Percentiles rank a stretch among this genome's conserved stretches.
These are phyloP conservation scores for Euphorbia corollata DNA, from an alignment of 441 rosid species.

Conservation along the genomic window DNA sequence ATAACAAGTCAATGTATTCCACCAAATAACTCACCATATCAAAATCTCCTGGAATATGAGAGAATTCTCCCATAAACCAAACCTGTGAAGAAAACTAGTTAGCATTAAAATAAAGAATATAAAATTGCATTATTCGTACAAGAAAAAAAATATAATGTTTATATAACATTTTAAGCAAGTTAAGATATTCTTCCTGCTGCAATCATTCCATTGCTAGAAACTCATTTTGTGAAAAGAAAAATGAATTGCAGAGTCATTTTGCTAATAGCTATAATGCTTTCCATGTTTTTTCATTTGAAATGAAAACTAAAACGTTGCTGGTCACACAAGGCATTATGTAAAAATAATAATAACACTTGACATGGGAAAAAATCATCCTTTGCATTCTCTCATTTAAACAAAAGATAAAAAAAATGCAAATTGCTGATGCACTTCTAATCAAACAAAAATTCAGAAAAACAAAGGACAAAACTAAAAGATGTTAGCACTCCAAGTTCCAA, in stretches of 20 bases:
- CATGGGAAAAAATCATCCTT: background rate
- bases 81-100: slow-evolving; percentile 35
- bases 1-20: background rate
- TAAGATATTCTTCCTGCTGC: background rate
- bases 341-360: background rate
- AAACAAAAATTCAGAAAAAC: background rate
- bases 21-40: slow-evolving; percentile 57
- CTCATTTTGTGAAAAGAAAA: background rate
- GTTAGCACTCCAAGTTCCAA: too few species aligned
- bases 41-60: slow-evolving; percentile 70
- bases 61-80: slow-evolving; percentile 90
- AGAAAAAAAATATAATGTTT: background rate
- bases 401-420: background rate
- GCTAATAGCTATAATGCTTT: background rate
- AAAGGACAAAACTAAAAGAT: too few species aligned
- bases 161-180: background rate
- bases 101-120: background rate
- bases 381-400: background rate
- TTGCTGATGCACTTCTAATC: background rate
- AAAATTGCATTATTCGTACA: background rate
- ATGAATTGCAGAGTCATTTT: background rate
- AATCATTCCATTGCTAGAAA: background rate
- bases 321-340: background rate
- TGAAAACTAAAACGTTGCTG: background rate
- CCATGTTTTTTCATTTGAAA: too few species aligned